Evolutionary conservation across 2,329 filamentous ascomycete species (phyloP), one percentile per base, ranked within the genome.

Genomic region (Epichloe gansuensis): DNA sequence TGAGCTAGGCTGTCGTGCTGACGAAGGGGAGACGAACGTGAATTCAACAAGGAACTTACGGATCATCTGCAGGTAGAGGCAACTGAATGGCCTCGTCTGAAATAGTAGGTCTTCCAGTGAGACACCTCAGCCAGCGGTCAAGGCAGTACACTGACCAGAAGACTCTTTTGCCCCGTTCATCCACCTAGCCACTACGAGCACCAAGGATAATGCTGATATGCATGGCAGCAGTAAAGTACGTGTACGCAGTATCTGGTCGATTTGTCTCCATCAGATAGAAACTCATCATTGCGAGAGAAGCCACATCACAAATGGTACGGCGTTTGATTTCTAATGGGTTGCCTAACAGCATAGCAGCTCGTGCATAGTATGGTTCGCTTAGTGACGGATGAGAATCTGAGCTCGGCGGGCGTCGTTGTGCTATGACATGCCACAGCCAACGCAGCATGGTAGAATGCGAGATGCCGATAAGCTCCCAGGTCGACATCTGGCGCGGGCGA

Each of bases 61-160:
- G 64, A 9, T 61, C 61, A 51, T 72, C 67, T 4, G 58, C 61
- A 1, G 75, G 75, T 4, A 70, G 57, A 2, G 66, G 61, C 2
- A 77, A 60, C 31, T 65, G 67, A 52, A 78, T 73, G 3, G 72
- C 72, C 38, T 76, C 73, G 43, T 77, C 73, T 37, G 67, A 64
- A 12, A 75, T 70, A 2, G 68, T 67, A 1, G 75, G 73, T 13
- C 75, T 68, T 5, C 75, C 75, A 66, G 75, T 73, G 4, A 77
- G 62, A 52, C 72, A 75, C 55, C 74, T 72, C 43, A 77, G 56
- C 62, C 65, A 76, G 46, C 74, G 67, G 56, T 77, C 74, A 13
- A 78, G 60, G n/a, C 74, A 67, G 52, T 75, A 77, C 2, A 77
- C 64, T 0, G 74, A 77, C 75, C 75, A 78, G 52, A 78, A 77